These are phyloP conservation scores for Fusarium fracticaudum DNA, from an alignment of 2,329 filamentous ascomycete species.

Conservation along the genomic window DNA sequence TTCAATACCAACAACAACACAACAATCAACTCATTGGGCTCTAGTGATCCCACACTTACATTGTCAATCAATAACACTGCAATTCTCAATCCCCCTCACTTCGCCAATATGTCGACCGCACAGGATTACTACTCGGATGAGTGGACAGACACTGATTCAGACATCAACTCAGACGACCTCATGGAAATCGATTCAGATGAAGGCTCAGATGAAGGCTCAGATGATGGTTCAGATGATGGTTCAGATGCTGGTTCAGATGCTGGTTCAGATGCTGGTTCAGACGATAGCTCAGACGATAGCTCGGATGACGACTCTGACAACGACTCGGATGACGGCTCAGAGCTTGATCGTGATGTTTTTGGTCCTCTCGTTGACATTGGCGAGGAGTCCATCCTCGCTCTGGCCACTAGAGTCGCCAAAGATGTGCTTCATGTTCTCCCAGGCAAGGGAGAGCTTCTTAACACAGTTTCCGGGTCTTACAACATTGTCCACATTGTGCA, in stretches of 20 bases:
- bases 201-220: neutral
- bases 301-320: neutral
- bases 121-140: neutral
- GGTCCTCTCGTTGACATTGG: neutral
- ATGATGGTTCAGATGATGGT: neutral
- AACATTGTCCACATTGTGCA: conserved; percentile 3
- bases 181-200: neutral
- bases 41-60: neutral
- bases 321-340: neutral
- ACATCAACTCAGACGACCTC: neutral
- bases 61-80: neutral
- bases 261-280: neutral
- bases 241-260: neutral
- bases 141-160: neutral
- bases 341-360: neutral
- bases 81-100: neutral
- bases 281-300: neutral
- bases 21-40: neutral
- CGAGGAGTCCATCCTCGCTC: neutral
- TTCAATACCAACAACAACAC: neutral
- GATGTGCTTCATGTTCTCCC: neutral
- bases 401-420: neutral
- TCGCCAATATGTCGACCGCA: neutral
- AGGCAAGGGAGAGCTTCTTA: neutral
- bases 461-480: neutral